Conservation (phyloP, 2,329 filamentous ascomycete species). For the Diaporthe ampelina region DNA sequence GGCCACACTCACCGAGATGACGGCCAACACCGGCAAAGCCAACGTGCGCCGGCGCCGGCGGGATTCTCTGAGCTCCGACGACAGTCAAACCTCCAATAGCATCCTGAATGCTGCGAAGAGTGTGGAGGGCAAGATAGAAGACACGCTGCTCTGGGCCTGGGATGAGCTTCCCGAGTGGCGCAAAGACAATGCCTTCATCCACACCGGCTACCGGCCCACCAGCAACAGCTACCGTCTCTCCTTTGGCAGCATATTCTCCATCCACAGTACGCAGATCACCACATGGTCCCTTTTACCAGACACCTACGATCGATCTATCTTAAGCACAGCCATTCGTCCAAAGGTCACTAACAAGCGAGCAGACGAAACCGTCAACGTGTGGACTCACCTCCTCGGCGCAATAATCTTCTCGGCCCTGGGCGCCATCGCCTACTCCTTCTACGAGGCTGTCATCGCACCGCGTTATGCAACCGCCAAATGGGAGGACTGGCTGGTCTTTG, state of each 20-base stretch:
- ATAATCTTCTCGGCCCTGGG: conserved; percentile 62
- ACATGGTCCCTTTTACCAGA: no score
- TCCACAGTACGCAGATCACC: conserved; percentile 55
- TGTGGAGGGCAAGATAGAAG: conserved; percentile 57
- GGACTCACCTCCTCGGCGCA: conserved; percentile 76
- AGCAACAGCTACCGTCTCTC: conserved; percentile 63
- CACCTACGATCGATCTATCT: no score
- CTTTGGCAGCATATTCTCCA: conserved; percentile 62
- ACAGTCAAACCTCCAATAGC: conserved; percentile 43
- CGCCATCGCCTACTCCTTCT: conserved; percentile 64
- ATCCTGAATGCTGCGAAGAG: conserved; percentile 47
- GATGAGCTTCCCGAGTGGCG: conserved; percentile 72
- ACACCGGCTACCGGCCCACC: conserved; percentile 65
- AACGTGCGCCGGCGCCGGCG: conserved; percentile 34
- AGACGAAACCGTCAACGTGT: conserved; percentile 74
- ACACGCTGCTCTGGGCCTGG: conserved; percentile 65
- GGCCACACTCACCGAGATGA: not conserved
- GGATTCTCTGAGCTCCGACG: conserved; percentile 4
- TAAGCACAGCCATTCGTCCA: not conserved
- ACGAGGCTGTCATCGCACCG: conserved; percentile 65
- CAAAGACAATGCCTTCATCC: conserved; percentile 71
- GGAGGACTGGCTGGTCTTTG: conserved; percentile 79
- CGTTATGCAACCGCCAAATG: conserved; percentile 74
- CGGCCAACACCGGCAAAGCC: not conserved
- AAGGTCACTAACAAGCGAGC: not conserved